phyloP scores from a whole-genome alignment of 2,329 filamentous ascomycete genomes.

The Ascomycota sp. region DNA sequence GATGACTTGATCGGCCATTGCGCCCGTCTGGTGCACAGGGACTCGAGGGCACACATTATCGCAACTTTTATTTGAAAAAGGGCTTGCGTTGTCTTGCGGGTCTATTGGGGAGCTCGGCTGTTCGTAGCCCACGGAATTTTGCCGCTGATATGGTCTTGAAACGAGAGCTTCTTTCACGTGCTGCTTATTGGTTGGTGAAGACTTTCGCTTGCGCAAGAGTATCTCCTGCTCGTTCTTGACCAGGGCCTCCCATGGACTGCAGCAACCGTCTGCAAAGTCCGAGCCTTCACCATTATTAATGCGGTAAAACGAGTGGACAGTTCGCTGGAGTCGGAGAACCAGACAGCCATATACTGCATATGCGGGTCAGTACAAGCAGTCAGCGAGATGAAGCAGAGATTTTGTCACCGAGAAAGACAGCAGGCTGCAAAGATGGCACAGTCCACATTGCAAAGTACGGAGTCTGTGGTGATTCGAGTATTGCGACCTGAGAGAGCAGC shows the following conservation, averaged over 20 bases:
- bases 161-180: constrained; percentile 1
- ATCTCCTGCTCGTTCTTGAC: constrained; percentile 13
- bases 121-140: constrained; percentile 6
- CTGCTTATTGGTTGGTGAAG: background rate
- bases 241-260: constrained; percentile 9
- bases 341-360: constrained; percentile 11
- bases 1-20: constrained; percentile 1
- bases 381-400: background rate
- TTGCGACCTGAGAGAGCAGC: constrained; percentile 6
- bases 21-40: background rate
- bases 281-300: constrained; percentile 8
- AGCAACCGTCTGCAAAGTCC: constrained; percentile 10
- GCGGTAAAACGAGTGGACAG: constrained; percentile 12
- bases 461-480: constrained; percentile 3
- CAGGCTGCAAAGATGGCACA: constrained; percentile 8
- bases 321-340: constrained; percentile 10
- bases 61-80: too few species aligned
- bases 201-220: constrained; percentile 7
- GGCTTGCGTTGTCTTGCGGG: too few species aligned
- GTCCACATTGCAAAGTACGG: constrained; percentile 5
- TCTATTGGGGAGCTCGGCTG: too few species aligned
- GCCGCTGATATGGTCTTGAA: constrained; percentile 5
- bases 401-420: constrained; percentile 1
- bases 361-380: background rate
- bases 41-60: constrained; percentile 1